These are phyloP conservation scores for Hyaloscypha bicolor DNA, from an alignment of 495 filamentous ascomycete genomes.

Conservation along the genomic window DNA sequence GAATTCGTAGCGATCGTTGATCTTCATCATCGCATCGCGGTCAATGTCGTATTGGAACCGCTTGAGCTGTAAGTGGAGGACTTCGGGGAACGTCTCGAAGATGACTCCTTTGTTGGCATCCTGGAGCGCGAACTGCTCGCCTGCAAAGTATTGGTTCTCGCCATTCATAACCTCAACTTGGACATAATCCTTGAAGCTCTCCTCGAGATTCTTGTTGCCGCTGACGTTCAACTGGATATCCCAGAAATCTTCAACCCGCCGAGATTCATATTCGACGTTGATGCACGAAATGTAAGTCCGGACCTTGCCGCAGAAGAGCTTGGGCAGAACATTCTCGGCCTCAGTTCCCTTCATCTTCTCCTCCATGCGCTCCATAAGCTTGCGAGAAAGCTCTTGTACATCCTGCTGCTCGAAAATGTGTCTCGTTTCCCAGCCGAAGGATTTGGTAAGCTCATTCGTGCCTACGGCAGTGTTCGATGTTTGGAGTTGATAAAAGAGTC, in stretches of 20 bases:
- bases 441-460: slow-evolving; percentile 89
- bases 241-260: slow-evolving; percentile 96
- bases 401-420: slow-evolving; percentile 99
- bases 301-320: slow-evolving; percentile 93
- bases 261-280: slow-evolving; percentile 95
- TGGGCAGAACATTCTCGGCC: slow-evolving; percentile 86
- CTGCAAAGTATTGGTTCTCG: slow-evolving; percentile 96
- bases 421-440: slow-evolving; percentile 96
- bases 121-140: slow-evolving; percentile 84
- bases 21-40: slow-evolving; percentile 96
- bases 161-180: slow-evolving; percentile 95
- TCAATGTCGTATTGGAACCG: slow-evolving; percentile 98
- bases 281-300: slow-evolving; percentile 99
- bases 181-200: slow-evolving; percentile 95
- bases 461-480: slow-evolving; percentile 78
- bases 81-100: slow-evolving; percentile 93
- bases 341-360: slow-evolving; percentile 97
- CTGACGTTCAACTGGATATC: slow-evolving; percentile 97
- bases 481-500: slow-evolving; percentile 93
- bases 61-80: slow-evolving; percentile 94
- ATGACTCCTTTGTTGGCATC: slow-evolving; percentile 98
- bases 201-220: slow-evolving; percentile 87
- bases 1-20: slow-evolving; percentile 98
- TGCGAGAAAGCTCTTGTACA: slow-evolving; percentile 93
- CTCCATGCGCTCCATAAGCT: slow-evolving; percentile 95